A percentile compares a stretch with the other conserved stretches of the same genome.
Evolutionary conservation across 1,139 yeast species (phyloP).

Genomic region (Debaryomycetaceae sp.): DNA sequence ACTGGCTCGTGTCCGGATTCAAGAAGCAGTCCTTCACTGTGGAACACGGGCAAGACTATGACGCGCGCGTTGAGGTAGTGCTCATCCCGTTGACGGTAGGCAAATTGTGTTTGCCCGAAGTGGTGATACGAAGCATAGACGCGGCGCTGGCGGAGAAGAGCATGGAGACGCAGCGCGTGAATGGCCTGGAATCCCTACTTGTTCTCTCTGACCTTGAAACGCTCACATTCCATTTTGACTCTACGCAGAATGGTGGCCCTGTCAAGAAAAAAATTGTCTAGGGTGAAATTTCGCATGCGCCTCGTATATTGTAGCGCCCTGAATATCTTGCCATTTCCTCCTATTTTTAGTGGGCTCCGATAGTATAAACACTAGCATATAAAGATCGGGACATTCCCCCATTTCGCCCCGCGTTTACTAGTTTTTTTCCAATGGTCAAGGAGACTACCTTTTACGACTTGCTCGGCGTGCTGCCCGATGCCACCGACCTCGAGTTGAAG

Average conservation of each 20-base stretch:
- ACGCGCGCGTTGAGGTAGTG: constrained; percentile 24
- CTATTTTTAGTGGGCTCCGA: not conserved
- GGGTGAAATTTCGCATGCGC: too few species aligned
- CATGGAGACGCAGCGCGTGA: constrained; percentile 54
- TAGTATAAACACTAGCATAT: not conserved
- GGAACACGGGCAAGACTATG: constrained; percentile 5
- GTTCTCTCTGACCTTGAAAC: constrained; percentile 65
- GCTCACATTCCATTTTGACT: constrained; percentile 46
- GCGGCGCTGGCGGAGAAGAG: constrained; percentile 21
- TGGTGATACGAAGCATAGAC: constrained; percentile 33
- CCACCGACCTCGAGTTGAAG: constrained; percentile 14
- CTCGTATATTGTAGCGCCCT: too few species aligned
- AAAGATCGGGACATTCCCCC: not conserved
- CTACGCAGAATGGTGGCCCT: not conserved
- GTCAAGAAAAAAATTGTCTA: too few species aligned
- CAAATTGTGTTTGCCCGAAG: constrained; percentile 53
- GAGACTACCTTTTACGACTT: constrained; percentile 16
- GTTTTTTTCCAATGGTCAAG: constrained; percentile 14
- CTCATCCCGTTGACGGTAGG: constrained; percentile 74
- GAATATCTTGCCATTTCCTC: not conserved
- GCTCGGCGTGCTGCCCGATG: constrained; percentile 11
- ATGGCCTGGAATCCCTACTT: constrained; percentile 56
- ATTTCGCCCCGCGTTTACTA: not conserved
- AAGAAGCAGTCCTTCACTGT: constrained; percentile 37
- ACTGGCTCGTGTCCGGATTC: constrained; percentile 66